Conservation (phyloP, 306 rosid genomes). For the Trifolium repens region DNA sequence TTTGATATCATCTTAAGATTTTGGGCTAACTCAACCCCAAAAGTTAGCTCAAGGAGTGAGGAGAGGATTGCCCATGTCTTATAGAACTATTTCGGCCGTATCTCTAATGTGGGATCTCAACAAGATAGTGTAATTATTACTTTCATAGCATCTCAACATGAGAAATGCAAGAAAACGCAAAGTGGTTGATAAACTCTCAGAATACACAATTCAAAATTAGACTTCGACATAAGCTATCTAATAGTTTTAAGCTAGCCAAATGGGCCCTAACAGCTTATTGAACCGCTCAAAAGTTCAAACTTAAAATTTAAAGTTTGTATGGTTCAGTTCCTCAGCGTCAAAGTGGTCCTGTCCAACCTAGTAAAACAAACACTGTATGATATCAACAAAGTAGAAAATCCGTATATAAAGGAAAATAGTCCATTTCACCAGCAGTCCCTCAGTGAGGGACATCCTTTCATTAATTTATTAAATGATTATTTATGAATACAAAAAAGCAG, state of each 20-base stretch:
- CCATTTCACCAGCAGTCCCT: conserved; percentile 15
- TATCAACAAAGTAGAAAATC: conserved; percentile 19
- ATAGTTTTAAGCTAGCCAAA: not conserved
- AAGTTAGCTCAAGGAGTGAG: not conserved
- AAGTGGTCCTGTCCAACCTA: not conserved
- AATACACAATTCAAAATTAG: not conserved
- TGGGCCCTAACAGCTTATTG: not conserved
- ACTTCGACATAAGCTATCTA: conserved; percentile 4
- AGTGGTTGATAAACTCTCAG: not conserved
- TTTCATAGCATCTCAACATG: not conserved
- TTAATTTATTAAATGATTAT: conserved; percentile 3
- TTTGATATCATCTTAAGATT: not conserved
- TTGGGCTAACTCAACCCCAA: not conserved
- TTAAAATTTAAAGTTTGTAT: not conserved
- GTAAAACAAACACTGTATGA: conserved; percentile 21
- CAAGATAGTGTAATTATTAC: not conserved
- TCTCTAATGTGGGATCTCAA: not conserved
- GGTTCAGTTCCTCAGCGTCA: conserved; percentile 15
- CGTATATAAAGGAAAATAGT: not conserved
- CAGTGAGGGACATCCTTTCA: conserved; percentile 14
- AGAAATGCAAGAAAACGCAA: not conserved
- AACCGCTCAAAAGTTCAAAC: not conserved
- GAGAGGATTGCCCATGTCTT: not conserved
- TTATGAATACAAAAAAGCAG: too few relatives aligned
- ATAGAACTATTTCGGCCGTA: not conserved